phyloP scores from a whole-genome alignment of 1,139 yeast genomes.

The Sugiyamaella xylanicola region DNA sequence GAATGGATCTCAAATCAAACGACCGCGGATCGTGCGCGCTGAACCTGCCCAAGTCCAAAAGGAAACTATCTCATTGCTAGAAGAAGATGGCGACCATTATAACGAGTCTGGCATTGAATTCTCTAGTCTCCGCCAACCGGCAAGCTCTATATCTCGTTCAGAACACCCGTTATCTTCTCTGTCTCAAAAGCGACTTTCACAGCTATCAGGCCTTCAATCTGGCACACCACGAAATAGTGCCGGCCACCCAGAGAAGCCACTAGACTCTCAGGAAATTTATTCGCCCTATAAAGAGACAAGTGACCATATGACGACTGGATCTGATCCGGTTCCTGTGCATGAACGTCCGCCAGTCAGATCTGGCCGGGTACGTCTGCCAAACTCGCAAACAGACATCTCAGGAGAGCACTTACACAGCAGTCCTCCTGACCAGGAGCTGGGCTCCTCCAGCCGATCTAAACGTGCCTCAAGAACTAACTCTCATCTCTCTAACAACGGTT shows the following conservation, averaged over 20 bases:
- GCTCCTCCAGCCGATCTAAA: neutral
- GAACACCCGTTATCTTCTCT: neutral
- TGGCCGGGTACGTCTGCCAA: neutral
- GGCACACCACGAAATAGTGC: neutral
- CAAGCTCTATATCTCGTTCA: neutral
- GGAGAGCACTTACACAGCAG: neutral
- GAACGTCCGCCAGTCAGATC: neutral
- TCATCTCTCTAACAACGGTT: too few relatives aligned
- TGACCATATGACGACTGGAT: neutral
- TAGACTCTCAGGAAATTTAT: neutral
- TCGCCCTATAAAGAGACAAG: neutral
- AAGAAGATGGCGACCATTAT: too few relatives aligned
- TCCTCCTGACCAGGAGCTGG: neutral
- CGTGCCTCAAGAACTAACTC: neutral
- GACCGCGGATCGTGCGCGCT: too few relatives aligned
- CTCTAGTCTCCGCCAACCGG: neutral
- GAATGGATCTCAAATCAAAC: too few relatives aligned
- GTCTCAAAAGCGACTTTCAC: neutral
- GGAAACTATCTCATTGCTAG: too few relatives aligned
- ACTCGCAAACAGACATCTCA: neutral
- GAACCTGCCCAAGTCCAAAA: too few relatives aligned
- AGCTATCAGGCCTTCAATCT: neutral
- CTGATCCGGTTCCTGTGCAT: neutral
- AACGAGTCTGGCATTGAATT: neutral
- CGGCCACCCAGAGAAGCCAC: neutral